Evolutionary conservation across 1,284 basidiomycete genomes (phyloP), one percentile per base, ranked within the genome.

Genomic region (Moniliophthora roreri): DNA sequence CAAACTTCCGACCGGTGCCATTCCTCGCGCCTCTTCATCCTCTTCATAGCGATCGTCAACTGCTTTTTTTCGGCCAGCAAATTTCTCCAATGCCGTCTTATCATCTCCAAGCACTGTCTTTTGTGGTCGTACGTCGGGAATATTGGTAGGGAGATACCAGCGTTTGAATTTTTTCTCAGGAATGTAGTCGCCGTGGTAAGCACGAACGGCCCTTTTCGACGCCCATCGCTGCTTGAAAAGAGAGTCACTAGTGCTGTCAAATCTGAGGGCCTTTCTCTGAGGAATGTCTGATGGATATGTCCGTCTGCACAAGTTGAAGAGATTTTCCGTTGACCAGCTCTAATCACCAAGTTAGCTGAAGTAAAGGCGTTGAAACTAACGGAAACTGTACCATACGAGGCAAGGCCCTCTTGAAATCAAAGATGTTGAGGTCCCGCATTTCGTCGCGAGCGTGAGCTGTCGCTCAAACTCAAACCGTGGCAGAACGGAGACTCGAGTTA

Each of bases 151-250:
- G 20, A 99, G 81, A 70, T 94, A 98, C 91, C 94, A 96, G 49
- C 91, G 85, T 69, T 96, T 95, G 82, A 98, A 98, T 38, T 87
- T 85, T 64, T 89, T 91, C 74, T 96, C 93, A 52, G 88, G 87
- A 58, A 98, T 94, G 71, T 85, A 91, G 79, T 99, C 95, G 37
- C 95, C 95, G 68, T 99, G 96, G 77, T 99, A 99, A 3, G 86
- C 95, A 54, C 95, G 87, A 28, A 94, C 82, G 57, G 95, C 83
- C n/a, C 87, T 81, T 72, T 98, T 98, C 15, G 93, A 84, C 21
- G 78, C 78, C 92, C 94, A 98, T 37, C 95, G 88, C 66, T 98
- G 91, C 71, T 97, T 92, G 74, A 92, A 98, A 48, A 98, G 81
- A 0, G 91, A 89, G 53, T 78, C 69, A 55, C 71, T 70, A 3